phyloP scores from a whole-genome alignment of 1,139 yeast species.

The Cylindricascospora bacillispora region DNA sequence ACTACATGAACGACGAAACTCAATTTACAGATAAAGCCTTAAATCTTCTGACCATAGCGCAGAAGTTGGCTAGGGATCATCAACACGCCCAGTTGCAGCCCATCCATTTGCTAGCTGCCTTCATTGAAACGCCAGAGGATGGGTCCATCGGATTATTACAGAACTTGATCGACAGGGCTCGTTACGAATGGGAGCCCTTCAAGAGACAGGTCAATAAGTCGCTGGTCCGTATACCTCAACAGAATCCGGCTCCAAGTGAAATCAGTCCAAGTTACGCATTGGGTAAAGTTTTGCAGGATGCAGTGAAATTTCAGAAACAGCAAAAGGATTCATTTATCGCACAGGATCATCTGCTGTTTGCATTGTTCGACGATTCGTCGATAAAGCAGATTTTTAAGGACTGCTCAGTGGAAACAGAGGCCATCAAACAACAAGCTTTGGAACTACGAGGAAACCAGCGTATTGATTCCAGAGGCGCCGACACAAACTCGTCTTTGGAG shows the following conservation, averaged over 20 bases:
- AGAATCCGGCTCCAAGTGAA: slow-evolving; percentile 74
- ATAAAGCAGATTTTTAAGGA: slow-evolving; percentile 68
- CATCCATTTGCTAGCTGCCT: slow-evolving; percentile 80
- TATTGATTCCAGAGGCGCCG: slow-evolving; percentile 91
- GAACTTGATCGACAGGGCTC: slow-evolving; percentile 75
- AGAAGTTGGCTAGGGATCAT: slow-evolving; percentile 72
- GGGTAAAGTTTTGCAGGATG: slow-evolving; percentile 57
- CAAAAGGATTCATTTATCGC: slow-evolving; percentile 90
- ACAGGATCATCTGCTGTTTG: slow-evolving; percentile 84
- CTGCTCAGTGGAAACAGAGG: slow-evolving; percentile 52
- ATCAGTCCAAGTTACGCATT: slow-evolving; percentile 56
- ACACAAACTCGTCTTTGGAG: slow-evolving; percentile 73
- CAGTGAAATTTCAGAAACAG: slow-evolving; percentile 62
- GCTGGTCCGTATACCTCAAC: slow-evolving; percentile 75
- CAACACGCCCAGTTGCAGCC: slow-evolving; percentile 76
- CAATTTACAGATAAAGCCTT: slow-evolving; percentile 92
- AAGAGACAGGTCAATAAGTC: slow-evolving; percentile 72
- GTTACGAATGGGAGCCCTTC: slow-evolving; percentile 75
- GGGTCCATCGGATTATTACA: slow-evolving; percentile 54
- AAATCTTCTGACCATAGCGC: slow-evolving; percentile 65
- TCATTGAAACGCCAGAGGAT: slow-evolving; percentile 67
- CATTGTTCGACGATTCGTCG: slow-evolving; percentile 66
- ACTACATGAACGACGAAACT: slow-evolving; percentile 39
- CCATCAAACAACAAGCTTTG: slow-evolving; percentile 68
- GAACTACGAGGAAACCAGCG: slow-evolving; percentile 82